Base-by-base conservation (phyloP, 2,329 filamentous ascomycete genomes). In the Fusarium sp. region DNA sequence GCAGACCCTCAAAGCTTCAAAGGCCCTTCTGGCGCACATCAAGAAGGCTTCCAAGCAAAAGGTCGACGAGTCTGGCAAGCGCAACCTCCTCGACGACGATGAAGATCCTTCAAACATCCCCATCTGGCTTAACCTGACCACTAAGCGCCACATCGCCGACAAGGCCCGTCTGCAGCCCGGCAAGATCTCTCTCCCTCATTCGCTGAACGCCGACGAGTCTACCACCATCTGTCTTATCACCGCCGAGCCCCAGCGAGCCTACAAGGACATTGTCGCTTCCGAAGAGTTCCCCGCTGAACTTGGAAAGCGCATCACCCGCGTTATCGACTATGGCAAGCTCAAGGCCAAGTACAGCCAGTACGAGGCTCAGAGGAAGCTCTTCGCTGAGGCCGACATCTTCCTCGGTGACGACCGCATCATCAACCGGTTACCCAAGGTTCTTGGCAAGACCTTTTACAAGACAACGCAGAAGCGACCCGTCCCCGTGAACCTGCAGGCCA, bases 401-500 rank as follows among this genome's bases (percentile, higher is more conserved):
- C 86, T 99, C 59, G 95, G 92, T 53, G 96, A 99, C 79, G 93
- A 97, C 76, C 87, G 96, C 49, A 92, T 99, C 74, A 85, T 91
- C 76, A 90, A 87, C 78, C 83, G 85, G 28, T 86, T 98, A 62
- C 93, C 94, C 58, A 87, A 88, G 69, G 84, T 90, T 4, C 89
- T 99, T 14, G 96, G 95, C 73, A 98, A 97, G 84, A 91, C 91
- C 3, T 98, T 99, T 80, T 98, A 96, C 87, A 92, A 94, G 83
- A 87, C 83, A 58, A 93, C 91, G 5, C 81, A 83, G 68, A 98
- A 98, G 86, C 88, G 95, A 39, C 96, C 96, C 11, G 89, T 99
- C 61, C 94, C 96, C 26, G 88, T 98, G 38, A 84, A 87, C 43
- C 86, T 98, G 65, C 87, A 84, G 75, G 80, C 89, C 67, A 85